These are phyloP conservation scores for Tremella yokohamensis DNA, from an alignment of 768 basidiomycete species.

Conservation along the genomic window DNA sequence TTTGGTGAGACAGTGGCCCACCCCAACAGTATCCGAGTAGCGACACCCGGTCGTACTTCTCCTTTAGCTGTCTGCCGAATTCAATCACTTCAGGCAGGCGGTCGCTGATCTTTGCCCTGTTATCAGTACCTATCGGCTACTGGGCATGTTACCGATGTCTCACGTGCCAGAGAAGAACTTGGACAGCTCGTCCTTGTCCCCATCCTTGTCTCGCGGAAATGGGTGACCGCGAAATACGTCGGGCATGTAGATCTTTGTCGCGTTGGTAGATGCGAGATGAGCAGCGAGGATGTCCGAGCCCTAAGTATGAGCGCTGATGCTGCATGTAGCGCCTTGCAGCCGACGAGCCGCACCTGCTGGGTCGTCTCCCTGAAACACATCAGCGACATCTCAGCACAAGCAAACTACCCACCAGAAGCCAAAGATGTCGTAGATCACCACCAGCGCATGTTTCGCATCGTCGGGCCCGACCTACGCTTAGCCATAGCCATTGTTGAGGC, in stretches of 20 bases:
- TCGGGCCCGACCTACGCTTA: conserved; percentile 54
- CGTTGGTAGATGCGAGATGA: conserved; percentile 50
- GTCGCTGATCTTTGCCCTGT: conserved; percentile 47
- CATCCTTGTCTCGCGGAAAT: conserved; percentile 59
- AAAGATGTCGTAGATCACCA: conserved; percentile 65
- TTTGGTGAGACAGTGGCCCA: conserved; percentile 8
- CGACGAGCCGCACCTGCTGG: conserved; percentile 14
- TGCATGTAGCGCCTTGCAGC: not conserved
- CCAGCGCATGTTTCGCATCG: conserved; percentile 57
- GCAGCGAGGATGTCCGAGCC: conserved; percentile 63
- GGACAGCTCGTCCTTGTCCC: conserved; percentile 58
- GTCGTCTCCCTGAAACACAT: conserved; percentile 30
- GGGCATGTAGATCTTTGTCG: conserved; percentile 63
- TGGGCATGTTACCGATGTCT: conserved; percentile 11
- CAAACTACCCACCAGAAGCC: conserved; percentile 56
- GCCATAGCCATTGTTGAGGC: not conserved
- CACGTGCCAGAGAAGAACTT: conserved; percentile 60
- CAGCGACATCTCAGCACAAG: conserved; percentile 2
- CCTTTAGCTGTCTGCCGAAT: conserved; percentile 53
- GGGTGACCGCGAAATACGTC: conserved; percentile 62
- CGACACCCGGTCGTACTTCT: conserved; percentile 54
- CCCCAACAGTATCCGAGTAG: conserved; percentile 54
- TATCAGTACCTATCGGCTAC: not conserved
- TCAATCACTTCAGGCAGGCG: conserved; percentile 61
- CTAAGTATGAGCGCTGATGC: conserved; percentile 44